Evolutionary conservation across 441 rosid genomes (phyloP), one percentile per base, ranked within the genome.

Genomic region (Macaranga tanarius): DNA sequence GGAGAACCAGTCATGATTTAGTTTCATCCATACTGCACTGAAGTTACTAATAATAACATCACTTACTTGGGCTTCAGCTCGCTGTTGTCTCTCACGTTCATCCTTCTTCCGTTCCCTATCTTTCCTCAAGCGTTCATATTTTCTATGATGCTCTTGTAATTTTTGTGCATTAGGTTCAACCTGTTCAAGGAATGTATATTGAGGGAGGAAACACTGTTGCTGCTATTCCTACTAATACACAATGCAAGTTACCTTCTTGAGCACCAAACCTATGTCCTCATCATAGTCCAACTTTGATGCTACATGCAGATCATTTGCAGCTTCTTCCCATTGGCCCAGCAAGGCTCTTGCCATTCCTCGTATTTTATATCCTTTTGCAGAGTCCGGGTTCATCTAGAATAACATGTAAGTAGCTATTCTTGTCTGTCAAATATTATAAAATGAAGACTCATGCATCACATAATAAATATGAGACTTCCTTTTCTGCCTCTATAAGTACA

Each of bases 321-420:
- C 90, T 74, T 91, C 90, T 77, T 83, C 96, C 99, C 99, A 95
- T 60, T 85, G 87, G 65, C 96, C 98, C 54, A 92, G 87, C 91
- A 92, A 77, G 69, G 97, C 89, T 54, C 78, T 83, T 61, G 97
- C 99, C 83, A 95, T 86, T 0, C 99, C 99, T 4, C 96, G 86
- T 48, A 90, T 77, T 82, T 95, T 95, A 80, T 89, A 95, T 70
- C 97, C 97, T 77, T 89, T 95, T 1, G 99, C 99, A 81, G 96
- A 92, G 82, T 95, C 93, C 26, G 97, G 96, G 72, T 95, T 92
- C 59, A 95, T 91, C 98, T 95, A 87, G 34, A 48, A 79, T 62
- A 67, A 16, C 38, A 19, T 3, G 25, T 69, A 70, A 12, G 19
- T 59, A 48, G 26, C 25, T 47, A 34, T 62, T 67, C 38, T 71